Conservation (phyloP, 202 grass and related monocot species). For the Setaria viridis region DNA sequence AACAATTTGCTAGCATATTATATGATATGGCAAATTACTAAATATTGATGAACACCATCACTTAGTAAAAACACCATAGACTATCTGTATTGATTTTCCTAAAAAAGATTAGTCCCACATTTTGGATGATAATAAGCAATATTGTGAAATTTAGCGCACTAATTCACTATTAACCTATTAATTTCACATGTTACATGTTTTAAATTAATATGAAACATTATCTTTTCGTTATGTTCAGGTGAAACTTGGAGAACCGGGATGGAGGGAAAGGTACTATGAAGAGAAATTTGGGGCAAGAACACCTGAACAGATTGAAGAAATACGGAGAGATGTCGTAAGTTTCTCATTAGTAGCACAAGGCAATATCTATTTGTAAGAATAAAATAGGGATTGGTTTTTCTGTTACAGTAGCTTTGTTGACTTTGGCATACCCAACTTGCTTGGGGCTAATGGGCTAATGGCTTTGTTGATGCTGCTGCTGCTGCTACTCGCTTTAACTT, state of each 20-base stretch:
- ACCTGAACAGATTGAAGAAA: constrained; percentile 74
- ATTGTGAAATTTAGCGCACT: neutral
- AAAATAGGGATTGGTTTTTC: neutral
- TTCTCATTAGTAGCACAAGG: neutral
- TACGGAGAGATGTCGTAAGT: constrained; percentile 88
- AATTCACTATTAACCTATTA: neutral
- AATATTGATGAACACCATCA: neutral
- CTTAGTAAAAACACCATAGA: constrained; percentile 9
- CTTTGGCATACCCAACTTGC: neutral
- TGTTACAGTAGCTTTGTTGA: neutral
- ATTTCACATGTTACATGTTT: neutral
- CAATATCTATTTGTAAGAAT: neutral
- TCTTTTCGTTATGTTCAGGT: constrained; percentile 60
- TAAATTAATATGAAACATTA: constrained; percentile 6
- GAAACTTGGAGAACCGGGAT: constrained; percentile 93
- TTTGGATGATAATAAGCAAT: neutral
- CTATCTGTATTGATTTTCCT: neutral
- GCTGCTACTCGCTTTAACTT: neutral
- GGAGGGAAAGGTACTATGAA: constrained; percentile 97
- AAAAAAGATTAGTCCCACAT: neutral
- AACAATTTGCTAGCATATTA: constrained; percentile 12
- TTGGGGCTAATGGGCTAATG: neutral
- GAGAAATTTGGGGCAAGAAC: constrained; percentile 89
- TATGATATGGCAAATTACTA: neutral
- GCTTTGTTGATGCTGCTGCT: neutral